Base-by-base conservation (phyloP, 305 asterid genomes). In the Fraxinus xanthoxyloides region DNA sequence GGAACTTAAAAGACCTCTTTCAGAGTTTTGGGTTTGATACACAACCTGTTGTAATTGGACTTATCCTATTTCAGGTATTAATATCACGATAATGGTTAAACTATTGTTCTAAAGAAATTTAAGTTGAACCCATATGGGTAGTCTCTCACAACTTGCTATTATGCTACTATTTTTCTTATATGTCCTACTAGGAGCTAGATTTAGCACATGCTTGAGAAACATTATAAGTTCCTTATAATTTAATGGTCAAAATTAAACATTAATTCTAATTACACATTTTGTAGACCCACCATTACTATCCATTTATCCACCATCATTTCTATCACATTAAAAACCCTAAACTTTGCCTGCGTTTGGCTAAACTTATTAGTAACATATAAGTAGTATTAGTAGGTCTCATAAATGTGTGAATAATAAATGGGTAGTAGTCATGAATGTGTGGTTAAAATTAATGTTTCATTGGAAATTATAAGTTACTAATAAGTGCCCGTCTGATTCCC, bases 21-120 rank as follows among this genome's bases (percentile, higher is more conserved):
- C 94, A 84, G 90, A 97, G 99, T 93, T 97, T 97, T 83, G 99
- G 99, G 76, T 97, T 97, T 87, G 97, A 94, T 83, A 93, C 98
- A 7, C 98, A 94, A 88, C 99, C 99, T 23, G 97, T 97, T 86
- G 93, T 97, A 63, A 94, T 96, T 82, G 99, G 99, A 78, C 98
- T 96, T 65, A 91, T 94, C 83, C 86, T 96, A 85, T 96, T 96
- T 89, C 98, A 94, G 99, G 99, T 92, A 88, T 54, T 77, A 56
- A 69, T 69, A 69, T n/a, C 23, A 15, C 32, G 0, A 61, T 61
- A 4, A 26, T 69, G 51, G 69, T 67, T 75, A 40, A 28, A 69
- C 75, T 15, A 19, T 28, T 13, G 19, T 28, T 67, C 9, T 28
- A 13, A 28, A 12, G 3, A 63, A 63, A 65, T 75, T 65, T 67